A percentile compares a stretch with the other conserved stretches of the same genome.
These are phyloP conservation scores for Beta lomatogona DNA, from an alignment of 179 eudicot genomes.

Conservation along the genomic window DNA sequence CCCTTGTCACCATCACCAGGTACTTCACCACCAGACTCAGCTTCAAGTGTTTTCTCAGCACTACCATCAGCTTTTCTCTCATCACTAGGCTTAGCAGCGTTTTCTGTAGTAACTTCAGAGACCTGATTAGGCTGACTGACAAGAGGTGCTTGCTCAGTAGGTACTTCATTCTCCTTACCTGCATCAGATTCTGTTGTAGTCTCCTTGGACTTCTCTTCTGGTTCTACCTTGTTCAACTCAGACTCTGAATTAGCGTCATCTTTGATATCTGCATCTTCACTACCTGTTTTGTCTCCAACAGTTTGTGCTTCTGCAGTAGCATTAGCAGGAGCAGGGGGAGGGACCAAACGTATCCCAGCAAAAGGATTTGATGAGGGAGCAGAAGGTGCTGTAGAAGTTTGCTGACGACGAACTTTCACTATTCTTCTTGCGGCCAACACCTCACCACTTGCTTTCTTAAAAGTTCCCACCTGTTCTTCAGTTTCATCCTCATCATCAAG, in stretches of 20 bases:
- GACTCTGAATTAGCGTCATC: constrained; percentile 34
- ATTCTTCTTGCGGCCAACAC: constrained; percentile 78
- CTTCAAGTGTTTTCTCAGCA: constrained; percentile 37
- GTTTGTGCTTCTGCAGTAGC: constrained; percentile 34
- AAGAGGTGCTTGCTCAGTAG: constrained; percentile 17
- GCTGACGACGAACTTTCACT: constrained; percentile 83
- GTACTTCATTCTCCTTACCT: constrained; percentile 24
- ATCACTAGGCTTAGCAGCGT: constrained; percentile 25
- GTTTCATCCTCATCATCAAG: constrained; percentile 82
- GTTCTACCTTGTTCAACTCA: constrained; percentile 28
- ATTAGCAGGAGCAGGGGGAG: constrained; percentile 36
- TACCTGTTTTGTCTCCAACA: constrained; percentile 34
- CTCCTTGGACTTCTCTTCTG: constrained; percentile 35
- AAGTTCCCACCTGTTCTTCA: constrained; percentile 70
- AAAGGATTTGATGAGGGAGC: constrained; percentile 79
- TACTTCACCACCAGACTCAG: constrained; percentile 34
- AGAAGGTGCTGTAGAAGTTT: constrained; percentile 50
- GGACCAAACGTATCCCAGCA: constrained; percentile 71
- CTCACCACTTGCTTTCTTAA: constrained; percentile 83
- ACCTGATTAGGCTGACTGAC: constrained; percentile 21
- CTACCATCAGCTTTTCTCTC: constrained; percentile 31
- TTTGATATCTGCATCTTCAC: constrained; percentile 39
- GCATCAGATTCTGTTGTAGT: constrained; percentile 28
- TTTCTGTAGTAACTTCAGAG: constrained; percentile 18
- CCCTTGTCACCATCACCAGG: constrained; percentile 33